Evolutionary conservation across 257 asterid genomes (phyloP).

Genomic region (Knoxia roxburghii): DNA sequence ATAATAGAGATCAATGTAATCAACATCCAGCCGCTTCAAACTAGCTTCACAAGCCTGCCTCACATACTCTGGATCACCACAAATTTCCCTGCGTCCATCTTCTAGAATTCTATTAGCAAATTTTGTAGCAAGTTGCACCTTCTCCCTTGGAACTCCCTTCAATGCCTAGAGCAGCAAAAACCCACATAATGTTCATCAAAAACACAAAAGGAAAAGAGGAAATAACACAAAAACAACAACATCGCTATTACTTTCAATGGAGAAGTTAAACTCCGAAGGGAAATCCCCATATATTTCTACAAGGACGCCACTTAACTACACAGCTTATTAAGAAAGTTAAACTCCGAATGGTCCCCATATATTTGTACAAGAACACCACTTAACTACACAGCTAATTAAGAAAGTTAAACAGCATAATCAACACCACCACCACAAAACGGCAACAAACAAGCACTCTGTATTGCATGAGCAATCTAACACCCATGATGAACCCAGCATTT

Average conservation of each 20-base stretch:
- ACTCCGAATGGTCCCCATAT: too few species aligned
- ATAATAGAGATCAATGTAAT: conserved; percentile 25
- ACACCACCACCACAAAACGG: background rate
- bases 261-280: background rate
- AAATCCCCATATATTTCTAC: background rate
- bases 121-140: conserved; percentile 11
- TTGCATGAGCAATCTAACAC: background rate
- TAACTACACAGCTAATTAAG: background rate
- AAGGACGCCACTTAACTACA: background rate
- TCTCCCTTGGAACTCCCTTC: conserved; percentile 14
- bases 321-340: too few species aligned
- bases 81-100: background rate
- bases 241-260: background rate
- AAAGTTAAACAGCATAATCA: background rate
- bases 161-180: background rate
- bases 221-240: background rate
- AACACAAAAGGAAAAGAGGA: background rate
- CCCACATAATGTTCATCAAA: background rate
- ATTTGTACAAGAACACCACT: too few species aligned
- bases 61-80: conserved; percentile 7
- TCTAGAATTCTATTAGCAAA: background rate
- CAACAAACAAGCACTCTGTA: background rate
- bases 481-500: background rate
- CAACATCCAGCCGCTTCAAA: conserved; percentile 22
- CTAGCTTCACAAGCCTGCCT: conserved; percentile 22